These are phyloP conservation scores for Russula brevipes DNA, from an alignment of 768 basidiomycete genomes.

Conservation along the genomic window DNA sequence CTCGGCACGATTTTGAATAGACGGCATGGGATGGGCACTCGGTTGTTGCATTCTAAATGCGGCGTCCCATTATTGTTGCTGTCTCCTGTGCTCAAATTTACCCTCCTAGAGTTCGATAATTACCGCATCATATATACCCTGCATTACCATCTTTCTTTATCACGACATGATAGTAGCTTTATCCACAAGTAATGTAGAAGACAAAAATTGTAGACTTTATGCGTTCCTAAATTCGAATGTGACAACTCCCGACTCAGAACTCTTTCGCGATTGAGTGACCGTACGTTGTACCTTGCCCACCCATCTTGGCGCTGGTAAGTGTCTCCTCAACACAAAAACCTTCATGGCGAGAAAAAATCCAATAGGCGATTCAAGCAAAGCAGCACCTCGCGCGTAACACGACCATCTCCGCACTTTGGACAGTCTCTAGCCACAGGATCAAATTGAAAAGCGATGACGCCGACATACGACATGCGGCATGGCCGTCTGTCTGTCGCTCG, in stretches of 20 bases:
- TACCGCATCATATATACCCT: too few species aligned
- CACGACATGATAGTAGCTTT: not conserved
- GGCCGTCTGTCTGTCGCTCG: too few species aligned
- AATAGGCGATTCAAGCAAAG: conserved; percentile 80
- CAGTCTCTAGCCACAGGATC: too few species aligned
- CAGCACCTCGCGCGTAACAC: conserved; percentile 58
- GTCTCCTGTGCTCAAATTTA: too few species aligned
- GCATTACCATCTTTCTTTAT: too few species aligned
- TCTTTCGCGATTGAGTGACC: conserved; percentile 52
- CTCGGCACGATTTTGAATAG: conserved; percentile 25
- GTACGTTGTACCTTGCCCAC: conserved; percentile 52
- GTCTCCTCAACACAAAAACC: conserved; percentile 64
- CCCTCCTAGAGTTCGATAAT: too few species aligned
- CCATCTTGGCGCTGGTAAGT: conserved; percentile 40
- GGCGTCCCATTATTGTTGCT: too few species aligned
- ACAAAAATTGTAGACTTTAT: conserved; percentile 21
- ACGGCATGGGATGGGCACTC: not conserved
- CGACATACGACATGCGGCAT: too few species aligned
- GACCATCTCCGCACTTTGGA: conserved; percentile 59
- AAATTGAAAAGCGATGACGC: too few species aligned
- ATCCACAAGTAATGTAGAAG: not conserved
- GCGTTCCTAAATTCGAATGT: conserved; percentile 85
- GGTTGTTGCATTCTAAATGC: too few species aligned
- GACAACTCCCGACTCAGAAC: conserved; percentile 69
- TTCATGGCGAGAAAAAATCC: conserved; percentile 62